These are phyloP conservation scores for Carex sylvatica DNA, from an alignment of 202 grass and related monocot genomes.

Conservation along the genomic window DNA sequence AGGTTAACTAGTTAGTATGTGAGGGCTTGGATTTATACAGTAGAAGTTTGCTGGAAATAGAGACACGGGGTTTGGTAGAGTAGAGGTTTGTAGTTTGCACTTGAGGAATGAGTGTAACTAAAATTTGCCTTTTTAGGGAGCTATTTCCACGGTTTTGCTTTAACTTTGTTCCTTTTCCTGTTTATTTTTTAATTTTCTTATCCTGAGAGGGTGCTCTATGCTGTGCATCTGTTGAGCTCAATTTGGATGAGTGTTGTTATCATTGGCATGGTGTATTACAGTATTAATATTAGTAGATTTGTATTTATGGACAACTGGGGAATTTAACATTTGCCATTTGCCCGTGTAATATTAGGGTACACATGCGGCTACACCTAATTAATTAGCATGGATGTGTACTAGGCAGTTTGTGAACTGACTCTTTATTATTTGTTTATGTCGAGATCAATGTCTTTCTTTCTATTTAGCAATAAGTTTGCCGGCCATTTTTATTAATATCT, in stretches of 20 bases:
- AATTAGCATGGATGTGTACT: too few species aligned
- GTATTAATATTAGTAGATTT: neutral
- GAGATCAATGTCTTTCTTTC: too few species aligned
- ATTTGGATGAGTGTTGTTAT: neutral
- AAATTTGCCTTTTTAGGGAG: neutral
- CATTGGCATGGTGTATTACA: neutral
- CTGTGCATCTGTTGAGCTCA: neutral
- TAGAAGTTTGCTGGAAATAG: constrained; percentile 31
- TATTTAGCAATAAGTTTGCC: too few species aligned
- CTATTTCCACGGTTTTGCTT: neutral
- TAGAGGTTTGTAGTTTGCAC: neutral
- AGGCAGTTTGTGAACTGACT: too few species aligned
- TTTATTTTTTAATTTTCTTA: neutral
- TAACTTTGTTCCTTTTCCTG: neutral
- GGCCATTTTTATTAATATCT: too few species aligned
- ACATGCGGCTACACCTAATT: too few species aligned
- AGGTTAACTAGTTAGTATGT: neutral
- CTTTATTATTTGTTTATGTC: too few species aligned
- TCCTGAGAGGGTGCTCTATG: neutral
- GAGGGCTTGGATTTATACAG: neutral
- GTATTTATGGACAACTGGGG: neutral
- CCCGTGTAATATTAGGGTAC: too few species aligned
- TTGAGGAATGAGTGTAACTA: neutral
- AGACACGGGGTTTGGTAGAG: constrained; percentile 14
- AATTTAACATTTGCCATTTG: neutral